These are phyloP conservation scores for Candida khao-thaluensis DNA, from an alignment of 805 yeast species.

Conservation along the genomic window DNA sequence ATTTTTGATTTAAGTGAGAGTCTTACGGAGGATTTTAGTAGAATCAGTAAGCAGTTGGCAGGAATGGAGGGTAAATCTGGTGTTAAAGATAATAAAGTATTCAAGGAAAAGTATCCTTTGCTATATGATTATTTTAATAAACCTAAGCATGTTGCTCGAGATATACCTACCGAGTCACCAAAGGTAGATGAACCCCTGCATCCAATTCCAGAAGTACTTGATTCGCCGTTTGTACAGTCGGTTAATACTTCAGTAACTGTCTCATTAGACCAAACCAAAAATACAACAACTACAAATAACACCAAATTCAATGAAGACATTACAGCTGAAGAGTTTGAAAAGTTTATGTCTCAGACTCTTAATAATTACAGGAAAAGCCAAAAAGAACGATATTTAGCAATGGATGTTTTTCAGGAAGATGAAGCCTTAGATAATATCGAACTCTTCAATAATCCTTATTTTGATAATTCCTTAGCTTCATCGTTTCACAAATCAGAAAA, in stretches of 20 bases:
- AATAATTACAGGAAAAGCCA: constrained; percentile 32
- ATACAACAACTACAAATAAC: neutral
- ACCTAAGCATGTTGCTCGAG: neutral
- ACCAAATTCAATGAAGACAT: constrained; percentile 6
- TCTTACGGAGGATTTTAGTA: constrained; percentile 15
- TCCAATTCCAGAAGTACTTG: neutral
- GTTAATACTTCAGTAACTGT: neutral
- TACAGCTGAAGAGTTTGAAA: constrained; percentile 30
- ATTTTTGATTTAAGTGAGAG: constrained; percentile 14
- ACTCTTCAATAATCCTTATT: constrained; percentile 12
- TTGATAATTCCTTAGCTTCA: constrained; percentile 14
- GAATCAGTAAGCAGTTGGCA: constrained; percentile 14
- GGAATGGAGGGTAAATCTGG: constrained; percentile 12
- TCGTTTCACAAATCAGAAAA: constrained; percentile 17
- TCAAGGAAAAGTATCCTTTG: constrained; percentile 7
- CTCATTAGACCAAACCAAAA: neutral
- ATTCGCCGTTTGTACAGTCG: neutral
- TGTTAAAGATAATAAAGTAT: neutral
- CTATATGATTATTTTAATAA: constrained; percentile 2
- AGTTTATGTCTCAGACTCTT: constrained; percentile 32
- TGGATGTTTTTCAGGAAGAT: constrained; percentile 14
- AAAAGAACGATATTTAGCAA: constrained; percentile 13
- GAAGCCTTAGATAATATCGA: constrained; percentile 5
- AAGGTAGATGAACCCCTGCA: neutral
- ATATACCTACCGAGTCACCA: neutral